These are phyloP conservation scores for Rhypophila decipiens DNA, from an alignment of 495 filamentous ascomycete species.

Conservation along the genomic window DNA sequence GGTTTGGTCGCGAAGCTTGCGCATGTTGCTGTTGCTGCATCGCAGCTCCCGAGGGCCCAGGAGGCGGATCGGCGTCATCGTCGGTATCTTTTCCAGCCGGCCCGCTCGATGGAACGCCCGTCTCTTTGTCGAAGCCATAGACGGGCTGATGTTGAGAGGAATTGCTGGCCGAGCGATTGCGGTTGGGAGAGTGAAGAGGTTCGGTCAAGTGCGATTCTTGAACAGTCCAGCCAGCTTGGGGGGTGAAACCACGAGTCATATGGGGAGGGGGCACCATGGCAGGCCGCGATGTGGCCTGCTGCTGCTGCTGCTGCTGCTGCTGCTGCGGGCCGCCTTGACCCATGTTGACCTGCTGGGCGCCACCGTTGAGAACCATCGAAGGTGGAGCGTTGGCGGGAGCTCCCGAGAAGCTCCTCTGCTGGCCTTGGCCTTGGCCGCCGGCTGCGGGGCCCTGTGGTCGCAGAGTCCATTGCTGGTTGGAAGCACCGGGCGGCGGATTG, in stretches of 20 bases:
- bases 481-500: neutral
- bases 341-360: slow-evolving; percentile 2
- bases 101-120: slow-evolving; percentile 15
- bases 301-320: too few relatives aligned
- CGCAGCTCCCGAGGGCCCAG: slow-evolving; percentile 14
- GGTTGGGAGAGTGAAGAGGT: slow-evolving; percentile 35
- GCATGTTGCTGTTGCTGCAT: slow-evolving; percentile 10
- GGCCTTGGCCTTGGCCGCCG: neutral
- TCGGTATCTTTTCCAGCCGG: slow-evolving; percentile 9
- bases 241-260: slow-evolving; percentile 23
- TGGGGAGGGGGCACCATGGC: slow-evolving; percentile 14
- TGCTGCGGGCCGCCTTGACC: slow-evolving; percentile 6
- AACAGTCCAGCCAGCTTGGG: slow-evolving; percentile 32
- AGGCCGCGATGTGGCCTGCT: slow-evolving; percentile 3
- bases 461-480: slow-evolving; percentile 5
- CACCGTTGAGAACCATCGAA: slow-evolving; percentile 7
- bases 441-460: slow-evolving; percentile 3
- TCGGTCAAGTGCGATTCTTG: slow-evolving; percentile 40
- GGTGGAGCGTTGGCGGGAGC: slow-evolving; percentile 8
- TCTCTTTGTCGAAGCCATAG: slow-evolving; percentile 41
- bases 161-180: slow-evolving; percentile 29
- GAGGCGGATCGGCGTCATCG: slow-evolving; percentile 8
- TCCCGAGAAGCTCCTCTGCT: slow-evolving; percentile 2
- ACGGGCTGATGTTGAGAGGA: slow-evolving; percentile 27
- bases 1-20: slow-evolving; percentile 8